phyloP scores from a whole-genome alignment of 768 basidiomycete genomes.

The Trametes coccinea region DNA sequence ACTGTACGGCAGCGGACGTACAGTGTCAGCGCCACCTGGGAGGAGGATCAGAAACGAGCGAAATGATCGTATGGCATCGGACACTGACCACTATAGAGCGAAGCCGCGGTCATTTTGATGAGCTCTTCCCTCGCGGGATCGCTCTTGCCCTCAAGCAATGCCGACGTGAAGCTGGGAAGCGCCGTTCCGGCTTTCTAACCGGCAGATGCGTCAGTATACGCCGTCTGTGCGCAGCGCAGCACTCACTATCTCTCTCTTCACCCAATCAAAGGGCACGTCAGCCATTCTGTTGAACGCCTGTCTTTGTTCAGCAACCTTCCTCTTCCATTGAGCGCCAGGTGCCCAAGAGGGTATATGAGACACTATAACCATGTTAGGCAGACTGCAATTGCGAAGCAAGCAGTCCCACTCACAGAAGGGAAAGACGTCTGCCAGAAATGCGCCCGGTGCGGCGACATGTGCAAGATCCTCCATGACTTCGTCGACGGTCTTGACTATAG shows the following conservation, averaged over 20 bases:
- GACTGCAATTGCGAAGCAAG: not conserved
- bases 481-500: constrained; percentile 29
- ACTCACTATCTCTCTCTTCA: constrained; percentile 35
- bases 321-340: constrained; percentile 40
- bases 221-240: too few relatives aligned
- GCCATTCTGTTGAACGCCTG: too few relatives aligned
- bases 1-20: not conserved
- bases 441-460: constrained; percentile 32
- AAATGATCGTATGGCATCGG: not conserved
- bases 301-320: constrained; percentile 31
- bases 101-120: constrained; percentile 20
- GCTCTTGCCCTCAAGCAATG: constrained; percentile 15
- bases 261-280: constrained; percentile 16
- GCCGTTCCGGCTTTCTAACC: constrained; percentile 23
- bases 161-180: constrained; percentile 23
- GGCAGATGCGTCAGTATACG: too few relatives aligned
- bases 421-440: constrained; percentile 24
- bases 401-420: constrained; percentile 29
- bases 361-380: constrained; percentile 27
- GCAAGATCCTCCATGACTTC: constrained; percentile 29
- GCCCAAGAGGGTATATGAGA: constrained; percentile 41
- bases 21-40: constrained; percentile 26
- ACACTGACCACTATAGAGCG: constrained; percentile 21
- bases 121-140: constrained; percentile 11
- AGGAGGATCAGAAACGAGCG: not conserved